Evolutionary conservation across 2,329 filamentous ascomycete genomes (phyloP), one percentile per base, ranked within the genome.

Genomic region (Lachnellula willkommii): DNA sequence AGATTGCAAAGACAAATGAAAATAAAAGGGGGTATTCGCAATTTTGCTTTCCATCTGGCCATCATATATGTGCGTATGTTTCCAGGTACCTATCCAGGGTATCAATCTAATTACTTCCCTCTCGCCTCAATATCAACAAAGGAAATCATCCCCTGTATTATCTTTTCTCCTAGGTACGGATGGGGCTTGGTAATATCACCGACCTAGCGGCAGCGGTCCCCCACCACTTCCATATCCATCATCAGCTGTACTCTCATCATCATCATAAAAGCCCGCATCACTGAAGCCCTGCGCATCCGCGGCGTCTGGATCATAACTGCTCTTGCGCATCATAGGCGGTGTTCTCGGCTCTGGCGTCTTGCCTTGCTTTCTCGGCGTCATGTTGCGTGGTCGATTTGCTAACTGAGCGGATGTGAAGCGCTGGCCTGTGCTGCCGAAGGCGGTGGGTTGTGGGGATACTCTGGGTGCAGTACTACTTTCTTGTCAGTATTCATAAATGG

Each of bases 221-320:
- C 28, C 28, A 32, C 28, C 9, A 32, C 28, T 32, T 32, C 28
- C 28, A 12, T 32, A 32, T 9, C 28, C 28, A 32, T 32, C 28
- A 42, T 42, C 39, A 17, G 17, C 39, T 20, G 39, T 42, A 49
- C 66, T 67, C 60, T 68, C 65, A 57, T 70, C 68, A 61, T 70
- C 68, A 57, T 70, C 67, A 57, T 69, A 69, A 55, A 70, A 70
- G 5, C 68, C 68, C 15, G 66, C 66, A 54, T 70, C 68, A 26
- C 61, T 66, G 28, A 67, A 69, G 67, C 83, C 80, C 64, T 78
- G 81, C 3, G 78, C 75, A 39, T 42, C 39, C 5, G 78, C 78
- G 6, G 83, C 83, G 68, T 87, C 83, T 32, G 76, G 76, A 66
- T 87, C 83, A 67, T 86, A 87, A 35, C 75, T 76, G 57, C 75